A percentile compares a stretch with the other conserved stretches of the same genome.
Conservation (phyloP, 192 early-diverging fungal species). For the Kappamyces sp. region DNA sequence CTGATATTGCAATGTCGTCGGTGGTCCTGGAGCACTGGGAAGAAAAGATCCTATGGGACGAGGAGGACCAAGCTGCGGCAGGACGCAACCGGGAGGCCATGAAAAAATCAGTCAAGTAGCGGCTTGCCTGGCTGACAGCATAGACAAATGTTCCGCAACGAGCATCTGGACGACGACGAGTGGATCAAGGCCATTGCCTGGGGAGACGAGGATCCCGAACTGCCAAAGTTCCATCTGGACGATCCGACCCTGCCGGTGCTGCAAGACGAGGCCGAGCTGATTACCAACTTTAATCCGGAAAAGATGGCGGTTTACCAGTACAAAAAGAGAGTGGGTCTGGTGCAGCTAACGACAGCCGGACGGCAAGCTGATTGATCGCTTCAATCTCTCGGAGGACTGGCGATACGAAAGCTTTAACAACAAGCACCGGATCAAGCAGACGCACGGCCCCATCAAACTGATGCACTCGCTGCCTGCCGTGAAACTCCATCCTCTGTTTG, state of each 20-base stretch:
- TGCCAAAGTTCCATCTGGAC: slow-evolving; percentile 54
- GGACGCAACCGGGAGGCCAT: background rate
- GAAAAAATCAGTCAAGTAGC: slow-evolving; percentile 5
- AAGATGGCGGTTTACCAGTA: background rate
- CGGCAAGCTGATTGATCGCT: slow-evolving; percentile 53
- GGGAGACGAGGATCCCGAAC: slow-evolving; percentile 59
- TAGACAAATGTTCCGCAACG: slow-evolving; percentile 41
- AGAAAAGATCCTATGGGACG: slow-evolving; percentile 72
- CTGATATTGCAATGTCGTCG: slow-evolving; percentile 39
- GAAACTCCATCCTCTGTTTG: slow-evolving; percentile 67
- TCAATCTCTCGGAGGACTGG: slow-evolving; percentile 86
- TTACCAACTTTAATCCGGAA: slow-evolving; percentile 18
- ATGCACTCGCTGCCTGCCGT: slow-evolving; percentile 85
- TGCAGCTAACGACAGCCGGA: slow-evolving; percentile 6
- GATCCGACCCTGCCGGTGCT: slow-evolving; percentile 76
- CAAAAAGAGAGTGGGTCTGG: background rate
- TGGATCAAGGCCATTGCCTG: slow-evolving; percentile 79
- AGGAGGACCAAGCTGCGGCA: slow-evolving; percentile 19
- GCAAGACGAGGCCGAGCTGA: slow-evolving; percentile 41
- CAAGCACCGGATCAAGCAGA: slow-evolving; percentile 77
- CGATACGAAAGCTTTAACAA: slow-evolving; percentile 68
- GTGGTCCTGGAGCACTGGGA: slow-evolving; percentile 82
- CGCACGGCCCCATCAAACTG: slow-evolving; percentile 76
- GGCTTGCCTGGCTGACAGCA: background rate
- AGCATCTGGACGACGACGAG: slow-evolving; percentile 55